Percentiles rank a stretch among this genome's conserved stretches.
Conservation (phyloP, 2,329 filamentous ascomycete species). For the Aspergillus jensenii region DNA sequence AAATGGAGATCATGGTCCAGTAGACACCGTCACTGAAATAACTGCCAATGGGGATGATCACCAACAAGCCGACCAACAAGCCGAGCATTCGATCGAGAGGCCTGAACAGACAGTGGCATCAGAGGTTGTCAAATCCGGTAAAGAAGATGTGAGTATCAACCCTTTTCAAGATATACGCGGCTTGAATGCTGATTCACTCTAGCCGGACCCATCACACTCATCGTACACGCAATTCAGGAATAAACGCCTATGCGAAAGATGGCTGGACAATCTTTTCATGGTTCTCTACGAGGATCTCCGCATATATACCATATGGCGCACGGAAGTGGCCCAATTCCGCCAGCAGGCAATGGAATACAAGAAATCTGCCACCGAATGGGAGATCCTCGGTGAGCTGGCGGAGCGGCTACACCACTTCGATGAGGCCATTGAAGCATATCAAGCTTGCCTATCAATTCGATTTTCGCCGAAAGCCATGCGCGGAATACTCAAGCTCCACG, state of each 20-base stretch:
- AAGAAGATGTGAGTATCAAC: conserved; percentile 60
- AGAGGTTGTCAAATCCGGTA: conserved; percentile 72
- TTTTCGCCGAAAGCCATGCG: conserved; percentile 92
- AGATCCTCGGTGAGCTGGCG: conserved; percentile 89
- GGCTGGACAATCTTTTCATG: conserved; percentile 99
- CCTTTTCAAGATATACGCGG: neutral
- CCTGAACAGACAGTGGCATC: conserved; percentile 77
- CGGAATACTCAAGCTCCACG: conserved; percentile 77
- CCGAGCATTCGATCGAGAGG: conserved; percentile 63
- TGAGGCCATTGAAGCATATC: conserved; percentile 90
- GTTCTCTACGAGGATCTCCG: conserved; percentile 96
- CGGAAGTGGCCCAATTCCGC: conserved; percentile 92
- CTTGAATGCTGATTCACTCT: neutral
- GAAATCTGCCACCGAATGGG: conserved; percentile 96
- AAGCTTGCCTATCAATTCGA: conserved; percentile 78
- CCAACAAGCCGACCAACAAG: conserved; percentile 25
- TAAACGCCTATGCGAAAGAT: conserved; percentile 94
- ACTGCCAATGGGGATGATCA: conserved; percentile 34
- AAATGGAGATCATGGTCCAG: conserved; percentile 30
- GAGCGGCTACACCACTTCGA: conserved; percentile 89
- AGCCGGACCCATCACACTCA: conserved; percentile 66
- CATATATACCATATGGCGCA: conserved; percentile 99
- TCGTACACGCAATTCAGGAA: conserved; percentile 91
- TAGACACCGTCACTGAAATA: conserved; percentile 24
- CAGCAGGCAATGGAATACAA: conserved; percentile 94